Evolutionary conservation across 1,284 basidiomycete genomes (phyloP).

Genomic region (Sanghuangporus sanghuang): DNA sequence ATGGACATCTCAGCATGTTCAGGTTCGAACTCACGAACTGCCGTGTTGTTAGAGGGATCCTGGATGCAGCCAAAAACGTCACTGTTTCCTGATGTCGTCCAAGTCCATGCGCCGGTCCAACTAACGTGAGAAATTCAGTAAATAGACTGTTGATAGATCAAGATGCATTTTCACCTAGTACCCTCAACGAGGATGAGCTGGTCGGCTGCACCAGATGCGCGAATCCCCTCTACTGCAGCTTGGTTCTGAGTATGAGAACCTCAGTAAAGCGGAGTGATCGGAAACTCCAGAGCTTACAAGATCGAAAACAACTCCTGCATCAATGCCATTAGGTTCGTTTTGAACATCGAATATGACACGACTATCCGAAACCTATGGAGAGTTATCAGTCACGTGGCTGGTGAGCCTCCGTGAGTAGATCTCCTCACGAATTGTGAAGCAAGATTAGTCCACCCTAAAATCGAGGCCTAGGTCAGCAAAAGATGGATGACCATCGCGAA

Average conservation of each 20-base stretch:
- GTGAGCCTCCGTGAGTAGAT: background rate
- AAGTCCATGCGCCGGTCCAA: constrained; percentile 35
- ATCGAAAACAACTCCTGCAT: constrained; percentile 40
- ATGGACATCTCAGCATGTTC: background rate
- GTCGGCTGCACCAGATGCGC: constrained; percentile 50
- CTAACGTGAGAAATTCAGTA: background rate
- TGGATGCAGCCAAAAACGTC: constrained; percentile 45
- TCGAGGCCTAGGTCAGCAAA: background rate
- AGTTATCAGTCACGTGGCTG: background rate
- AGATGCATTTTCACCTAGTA: constrained; percentile 19
- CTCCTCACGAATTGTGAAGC: constrained; percentile 39
- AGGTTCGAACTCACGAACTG: constrained; percentile 38
- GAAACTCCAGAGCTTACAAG: constrained; percentile 30
- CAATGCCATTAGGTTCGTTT: constrained; percentile 58
- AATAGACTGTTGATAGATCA: background rate
- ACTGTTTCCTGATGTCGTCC: constrained; percentile 52
- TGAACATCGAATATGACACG: constrained; percentile 58
- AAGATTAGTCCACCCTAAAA: constrained; percentile 50
- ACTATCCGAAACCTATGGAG: constrained; percentile 40
- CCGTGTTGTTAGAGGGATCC: constrained; percentile 59
- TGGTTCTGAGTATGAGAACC: constrained; percentile 36
- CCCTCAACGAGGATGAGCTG: constrained; percentile 45
- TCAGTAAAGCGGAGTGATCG: background rate
- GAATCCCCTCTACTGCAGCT: constrained; percentile 58
- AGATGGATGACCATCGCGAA: background rate